Evolutionary conservation across 306 rosid species (phyloP).

Genomic region (Leucaena leucocephala): DNA sequence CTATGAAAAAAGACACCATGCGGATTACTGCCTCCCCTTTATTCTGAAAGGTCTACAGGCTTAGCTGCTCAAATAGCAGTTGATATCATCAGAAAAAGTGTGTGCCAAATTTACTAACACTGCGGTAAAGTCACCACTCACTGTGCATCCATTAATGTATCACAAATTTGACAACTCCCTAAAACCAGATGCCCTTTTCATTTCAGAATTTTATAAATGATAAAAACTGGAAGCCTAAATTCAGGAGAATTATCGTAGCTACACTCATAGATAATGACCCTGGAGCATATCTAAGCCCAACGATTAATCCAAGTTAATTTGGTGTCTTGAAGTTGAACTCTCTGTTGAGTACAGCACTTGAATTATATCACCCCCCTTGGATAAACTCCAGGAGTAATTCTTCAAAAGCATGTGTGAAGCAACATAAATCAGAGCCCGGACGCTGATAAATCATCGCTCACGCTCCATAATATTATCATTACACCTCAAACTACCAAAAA

Average conservation of each 20-base stretch:
- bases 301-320: background rate
- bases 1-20: slow-evolving; percentile 6
- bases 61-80: slow-evolving; percentile 11
- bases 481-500: slow-evolving; percentile 1
- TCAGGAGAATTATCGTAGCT: background rate
- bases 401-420: background rate
- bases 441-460: slow-evolving; percentile 22
- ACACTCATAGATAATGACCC: too few relatives aligned
- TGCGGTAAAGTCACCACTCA: slow-evolving; percentile 1
- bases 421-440: slow-evolving; percentile 7
- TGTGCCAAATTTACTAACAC: background rate
- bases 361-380: background rate
- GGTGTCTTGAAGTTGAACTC: background rate
- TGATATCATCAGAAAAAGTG: slow-evolving; percentile 5
- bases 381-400: background rate
- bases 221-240: background rate
- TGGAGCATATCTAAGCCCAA: background rate
- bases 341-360: background rate
- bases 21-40: background rate
- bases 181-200: background rate
- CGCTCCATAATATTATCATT: slow-evolving; percentile 19
- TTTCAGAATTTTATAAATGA: background rate
- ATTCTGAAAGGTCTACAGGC: slow-evolving; percentile 14
- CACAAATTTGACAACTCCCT: slow-evolving; percentile 2
- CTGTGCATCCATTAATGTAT: background rate